Percentiles rank a stretch among this genome's conserved stretches.
phyloP scores from a whole-genome alignment of 352 stramenopile genomes.

The Hyaloperonospora brassicae region DNA sequence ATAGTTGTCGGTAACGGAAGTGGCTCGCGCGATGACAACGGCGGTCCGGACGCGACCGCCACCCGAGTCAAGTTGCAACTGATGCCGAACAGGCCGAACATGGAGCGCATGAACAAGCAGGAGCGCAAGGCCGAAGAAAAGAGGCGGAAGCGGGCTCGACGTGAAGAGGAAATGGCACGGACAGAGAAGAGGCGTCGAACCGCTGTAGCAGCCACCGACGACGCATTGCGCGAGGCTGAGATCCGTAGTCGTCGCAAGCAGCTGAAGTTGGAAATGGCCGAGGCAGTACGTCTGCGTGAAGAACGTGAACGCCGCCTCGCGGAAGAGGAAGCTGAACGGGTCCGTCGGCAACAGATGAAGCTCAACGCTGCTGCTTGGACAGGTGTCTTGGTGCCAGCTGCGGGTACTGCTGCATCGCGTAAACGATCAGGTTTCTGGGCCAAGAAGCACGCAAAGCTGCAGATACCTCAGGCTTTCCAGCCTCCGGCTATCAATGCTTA shows the following conservation, averaged over 20 bases:
- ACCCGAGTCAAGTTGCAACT: slow-evolving; percentile 60
- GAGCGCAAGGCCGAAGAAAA: slow-evolving; percentile 84
- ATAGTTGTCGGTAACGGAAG: slow-evolving; percentile 25
- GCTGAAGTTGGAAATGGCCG: slow-evolving; percentile 61
- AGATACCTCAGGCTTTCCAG: slow-evolving; percentile 41
- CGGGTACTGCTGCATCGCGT: slow-evolving; percentile 2
- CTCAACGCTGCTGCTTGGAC: slow-evolving; percentile 52
- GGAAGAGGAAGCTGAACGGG: slow-evolving; percentile 43
- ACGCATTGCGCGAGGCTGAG: slow-evolving; percentile 74
- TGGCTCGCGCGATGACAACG: slow-evolving; percentile 23
- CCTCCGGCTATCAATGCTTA: slow-evolving; percentile 32
- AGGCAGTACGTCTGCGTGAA: slow-evolving; percentile 51
- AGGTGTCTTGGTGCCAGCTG: slow-evolving; percentile 32
- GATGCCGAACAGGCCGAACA: slow-evolving; percentile 45
- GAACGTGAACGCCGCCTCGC: slow-evolving; percentile 46
- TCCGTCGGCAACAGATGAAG: slow-evolving; percentile 47
- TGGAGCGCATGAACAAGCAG: slow-evolving; percentile 77
- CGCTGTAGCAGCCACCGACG: slow-evolving; percentile 67
- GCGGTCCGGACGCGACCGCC: slow-evolving; percentile 25
- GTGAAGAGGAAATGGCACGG: slow-evolving; percentile 70
- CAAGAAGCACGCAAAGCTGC: slow-evolving; percentile 50
- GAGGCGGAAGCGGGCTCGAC: slow-evolving; percentile 54
- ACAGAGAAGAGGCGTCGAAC: slow-evolving; percentile 72
- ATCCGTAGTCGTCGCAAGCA: slow-evolving; percentile 53
- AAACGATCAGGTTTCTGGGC: slow-evolving; percentile 44